A percentile compares a stretch with the other conserved stretches of the same genome.
phyloP scores from a whole-genome alignment of 305 asterid genomes.

The Solanum chacoense region DNA sequence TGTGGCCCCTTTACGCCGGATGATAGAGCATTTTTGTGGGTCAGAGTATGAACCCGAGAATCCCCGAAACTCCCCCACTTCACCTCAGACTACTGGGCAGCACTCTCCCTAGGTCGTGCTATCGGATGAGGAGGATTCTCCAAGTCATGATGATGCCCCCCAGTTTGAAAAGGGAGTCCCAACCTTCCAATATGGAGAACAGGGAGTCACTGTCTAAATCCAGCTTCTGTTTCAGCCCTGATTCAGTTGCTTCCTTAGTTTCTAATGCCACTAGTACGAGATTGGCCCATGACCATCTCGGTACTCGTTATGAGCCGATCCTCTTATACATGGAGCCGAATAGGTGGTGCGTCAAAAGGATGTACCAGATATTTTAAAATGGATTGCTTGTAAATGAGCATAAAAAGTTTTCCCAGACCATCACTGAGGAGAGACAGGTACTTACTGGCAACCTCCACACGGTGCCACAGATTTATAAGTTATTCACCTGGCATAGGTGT shows the following conservation, averaged over 20 bases:
- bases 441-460: background rate
- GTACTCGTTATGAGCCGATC: background rate
- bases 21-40: background rate
- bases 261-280: background rate
- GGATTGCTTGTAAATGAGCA: background rate
- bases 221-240: accelerated
- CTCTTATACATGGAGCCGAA: background rate
- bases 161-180: background rate
- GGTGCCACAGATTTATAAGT: background rate
- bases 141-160: background rate
- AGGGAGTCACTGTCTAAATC: background rate
- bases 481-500: background rate
- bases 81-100: background rate
- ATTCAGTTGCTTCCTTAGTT: background rate
- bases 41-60: background rate
- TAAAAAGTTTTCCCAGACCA: background rate
- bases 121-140: background rate
- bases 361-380: background rate
- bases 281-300: background rate
- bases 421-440: background rate
- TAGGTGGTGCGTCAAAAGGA: background rate
- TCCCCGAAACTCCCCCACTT: background rate
- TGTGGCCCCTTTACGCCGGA: background rate
- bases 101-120: background rate
- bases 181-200: background rate